Evolutionary conservation across 495 filamentous ascomycete species (phyloP).

Genomic region (Aspergillus indologenus): DNA sequence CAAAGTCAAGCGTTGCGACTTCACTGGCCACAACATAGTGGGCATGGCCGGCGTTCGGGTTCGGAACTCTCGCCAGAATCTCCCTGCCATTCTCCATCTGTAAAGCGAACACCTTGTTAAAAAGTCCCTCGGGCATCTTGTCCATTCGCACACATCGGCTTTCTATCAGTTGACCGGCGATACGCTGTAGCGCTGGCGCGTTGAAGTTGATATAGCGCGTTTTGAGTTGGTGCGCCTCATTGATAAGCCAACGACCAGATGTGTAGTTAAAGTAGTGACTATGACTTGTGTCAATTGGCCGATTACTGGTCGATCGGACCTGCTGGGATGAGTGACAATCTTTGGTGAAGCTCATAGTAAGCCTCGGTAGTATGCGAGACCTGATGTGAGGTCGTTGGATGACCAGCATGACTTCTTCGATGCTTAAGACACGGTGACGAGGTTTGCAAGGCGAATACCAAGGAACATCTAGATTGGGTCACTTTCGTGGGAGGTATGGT

Average conservation of each 20-base stretch:
- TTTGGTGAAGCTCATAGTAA: background rate
- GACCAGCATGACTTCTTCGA: background rate
- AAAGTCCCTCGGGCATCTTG: constrained; percentile 31
- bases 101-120: constrained; percentile 34
- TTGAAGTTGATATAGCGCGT: constrained; percentile 5
- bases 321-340: background rate
- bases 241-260: constrained; percentile 8
- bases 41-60: constrained; percentile 28
- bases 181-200: constrained; percentile 3
- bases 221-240: constrained; percentile 8
- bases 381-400: background rate
- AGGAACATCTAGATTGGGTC: too few species aligned
- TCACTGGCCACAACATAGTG: constrained; percentile 32
- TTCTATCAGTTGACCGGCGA: background rate
- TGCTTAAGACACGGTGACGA: background rate
- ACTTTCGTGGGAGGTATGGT: too few species aligned
- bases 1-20: constrained; percentile 40
- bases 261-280: constrained; percentile 8
- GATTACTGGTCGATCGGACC: background rate
- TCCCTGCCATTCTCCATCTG: constrained; percentile 9
- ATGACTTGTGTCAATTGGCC: background rate
- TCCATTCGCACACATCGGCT: constrained; percentile 11
- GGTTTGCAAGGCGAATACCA: too few species aligned
- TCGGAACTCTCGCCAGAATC: constrained; percentile 32
- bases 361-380: background rate